A percentile compares a stretch with the other conserved stretches of the same genome.
Evolutionary conservation across 2,329 filamentous ascomycete genomes (phyloP).

Genomic region (Ophiostoma pallidulum): DNA sequence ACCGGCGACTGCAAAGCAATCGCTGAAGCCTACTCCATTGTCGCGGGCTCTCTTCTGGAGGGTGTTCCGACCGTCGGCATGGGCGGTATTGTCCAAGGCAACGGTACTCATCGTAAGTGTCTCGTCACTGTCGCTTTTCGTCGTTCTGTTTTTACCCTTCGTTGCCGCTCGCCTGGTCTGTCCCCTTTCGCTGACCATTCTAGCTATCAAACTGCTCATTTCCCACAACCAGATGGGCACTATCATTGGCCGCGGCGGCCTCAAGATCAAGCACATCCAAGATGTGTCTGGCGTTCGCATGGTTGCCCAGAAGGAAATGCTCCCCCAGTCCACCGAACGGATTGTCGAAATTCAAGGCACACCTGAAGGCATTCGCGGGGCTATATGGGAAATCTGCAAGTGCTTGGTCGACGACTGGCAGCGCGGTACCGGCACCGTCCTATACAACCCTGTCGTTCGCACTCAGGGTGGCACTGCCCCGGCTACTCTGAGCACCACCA

Average conservation of each 20-base stretch:
- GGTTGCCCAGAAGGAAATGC: slow-evolving; percentile 99
- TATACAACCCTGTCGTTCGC: slow-evolving; percentile 93
- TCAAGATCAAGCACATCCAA: slow-evolving; percentile 99
- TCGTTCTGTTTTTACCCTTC: neutral
- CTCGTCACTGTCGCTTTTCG: slow-evolving; percentile 7
- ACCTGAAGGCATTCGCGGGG: slow-evolving; percentile 89
- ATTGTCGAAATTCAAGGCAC: slow-evolving; percentile 95
- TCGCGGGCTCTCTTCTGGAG: slow-evolving; percentile 83
- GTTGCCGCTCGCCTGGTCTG: no score
- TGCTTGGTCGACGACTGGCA: slow-evolving; percentile 97
- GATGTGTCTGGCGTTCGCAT: slow-evolving; percentile 94
- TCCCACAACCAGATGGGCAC: slow-evolving; percentile 99
- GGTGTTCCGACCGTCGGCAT: slow-evolving; percentile 93
- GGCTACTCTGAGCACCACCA: slow-evolving; percentile 36
- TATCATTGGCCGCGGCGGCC: slow-evolving; percentile 89
- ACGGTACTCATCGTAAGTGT: slow-evolving; percentile 85
- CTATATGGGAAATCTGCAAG: slow-evolving; percentile 98
- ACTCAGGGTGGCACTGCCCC: slow-evolving; percentile 56
- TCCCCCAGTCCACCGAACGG: slow-evolving; percentile 95
- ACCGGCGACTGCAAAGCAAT: slow-evolving; percentile 83
- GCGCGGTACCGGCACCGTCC: slow-evolving; percentile 88
- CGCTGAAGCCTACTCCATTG: slow-evolving; percentile 84
- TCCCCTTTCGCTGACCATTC: neutral
- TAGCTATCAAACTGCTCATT: slow-evolving; percentile 94
- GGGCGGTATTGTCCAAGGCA: slow-evolving; percentile 79